Evolutionary conservation across 176 grass and related monocot genomes (phyloP), one percentile per base, ranked within the genome.

Genomic region (Typha latifolia): DNA sequence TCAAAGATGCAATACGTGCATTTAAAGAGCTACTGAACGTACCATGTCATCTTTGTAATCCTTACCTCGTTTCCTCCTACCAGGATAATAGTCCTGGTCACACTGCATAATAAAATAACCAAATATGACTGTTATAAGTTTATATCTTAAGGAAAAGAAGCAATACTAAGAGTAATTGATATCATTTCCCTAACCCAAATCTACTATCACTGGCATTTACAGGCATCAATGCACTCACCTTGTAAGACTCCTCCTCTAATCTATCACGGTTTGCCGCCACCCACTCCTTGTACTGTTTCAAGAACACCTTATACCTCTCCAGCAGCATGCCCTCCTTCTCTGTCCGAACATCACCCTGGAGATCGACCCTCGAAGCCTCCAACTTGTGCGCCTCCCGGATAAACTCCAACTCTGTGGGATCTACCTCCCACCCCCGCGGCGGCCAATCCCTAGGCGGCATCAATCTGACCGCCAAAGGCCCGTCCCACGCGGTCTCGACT

Each of bases 51-150:
- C 88, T 68, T 79, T 86, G 78, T 92, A 92, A 71, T 97, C 83
- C 81, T 90, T 76, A 72, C 93, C 88, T 89, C 93, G 63, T 84
- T 92, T 97, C 67, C 93, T 78, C 80, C 93, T 97, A 67, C 88
- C 93, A 73, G 93, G 93, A 83, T 86, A 92, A 50, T 92, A 97
- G 77, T 97, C 93, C 76, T 97, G 93, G 78, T 97, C 88, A 84
- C 72, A 89, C 93, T 97, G 72, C 66, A 86, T 70, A 82, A 37
- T 68, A 34, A 47, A 84, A 68, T 9, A 43, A 75, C 12, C 31
- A 55, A 12, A 15, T 56, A 11, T 10, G 27, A 16, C 2, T 9
- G 49, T 68, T 13, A 65, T 26, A 82, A 19, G 31, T 66, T 4
- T 72, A 67, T 12, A 61, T 1, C 37, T 43, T 0, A 10, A 43